Evolutionary conservation across 139 green algal genomes (phyloP).

Genomic region (Nannochloris sp.): DNA sequence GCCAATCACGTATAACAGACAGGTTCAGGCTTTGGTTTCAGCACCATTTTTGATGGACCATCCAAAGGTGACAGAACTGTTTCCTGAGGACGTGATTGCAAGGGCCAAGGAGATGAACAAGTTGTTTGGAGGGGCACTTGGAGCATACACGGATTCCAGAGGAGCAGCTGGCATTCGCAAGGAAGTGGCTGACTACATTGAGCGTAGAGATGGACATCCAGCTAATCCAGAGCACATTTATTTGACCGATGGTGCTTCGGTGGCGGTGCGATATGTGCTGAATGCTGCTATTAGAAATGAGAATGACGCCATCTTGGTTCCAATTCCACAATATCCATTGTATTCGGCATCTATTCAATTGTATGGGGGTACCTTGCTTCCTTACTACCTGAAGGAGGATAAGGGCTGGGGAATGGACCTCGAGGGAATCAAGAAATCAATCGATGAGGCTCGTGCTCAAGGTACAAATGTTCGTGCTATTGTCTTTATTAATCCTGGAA

Average conservation of each 20-base stretch:
- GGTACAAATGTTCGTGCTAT: conserved; percentile 54
- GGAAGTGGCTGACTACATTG: conserved; percentile 59
- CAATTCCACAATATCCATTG: conserved; percentile 84
- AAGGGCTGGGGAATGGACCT: conserved; percentile 71
- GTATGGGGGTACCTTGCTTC: conserved; percentile 77
- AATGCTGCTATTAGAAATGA: conserved; percentile 53
- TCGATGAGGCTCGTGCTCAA: conserved; percentile 20
- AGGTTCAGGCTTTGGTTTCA: conserved; percentile 70
- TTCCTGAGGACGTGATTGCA: conserved; percentile 70
- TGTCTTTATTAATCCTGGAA: conserved; percentile 96
- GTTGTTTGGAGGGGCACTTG: conserved; percentile 59
- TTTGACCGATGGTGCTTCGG: conserved; percentile 69
- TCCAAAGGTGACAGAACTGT: conserved; percentile 51
- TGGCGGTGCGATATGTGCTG: conserved; percentile 64
- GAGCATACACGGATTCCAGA: conserved; percentile 81
- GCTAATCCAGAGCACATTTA: conserved; percentile 56
- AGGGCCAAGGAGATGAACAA: conserved; percentile 60
- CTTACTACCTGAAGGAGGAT: conserved; percentile 84
- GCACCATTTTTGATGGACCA: conserved; percentile 74
- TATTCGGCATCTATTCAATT: conserved; percentile 73
- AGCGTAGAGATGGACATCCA: conserved; percentile 64
- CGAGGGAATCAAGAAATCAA: conserved; percentile 31
- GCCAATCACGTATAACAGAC: conserved; percentile 79
- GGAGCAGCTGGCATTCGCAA: conserved; percentile 58
- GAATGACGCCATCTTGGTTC: conserved; percentile 64